Evolutionary conservation across 345 rosid species (phyloP), one percentile per base, ranked within the genome.

Genomic region (Eucalyptus viminalis): DNA sequence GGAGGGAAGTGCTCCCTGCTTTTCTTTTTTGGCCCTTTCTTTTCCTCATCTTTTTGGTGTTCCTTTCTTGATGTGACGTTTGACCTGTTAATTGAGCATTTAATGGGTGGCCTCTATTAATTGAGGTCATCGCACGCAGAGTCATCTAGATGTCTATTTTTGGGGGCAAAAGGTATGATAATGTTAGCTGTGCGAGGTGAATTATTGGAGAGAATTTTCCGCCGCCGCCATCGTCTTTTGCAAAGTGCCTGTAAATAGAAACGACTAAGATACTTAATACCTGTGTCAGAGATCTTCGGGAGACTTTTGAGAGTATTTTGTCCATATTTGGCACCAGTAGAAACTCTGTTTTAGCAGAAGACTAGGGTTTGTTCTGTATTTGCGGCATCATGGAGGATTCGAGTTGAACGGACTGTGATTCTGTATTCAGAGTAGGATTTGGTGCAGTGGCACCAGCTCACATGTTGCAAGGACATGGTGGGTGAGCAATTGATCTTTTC

Each of bases 81-180:
- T 88, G 90, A 88, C 87, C 90, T 83, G 56, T 88, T 88, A 88
- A 83, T 88, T 67, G 80, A 56, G 87, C 80, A 83, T 88, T 88
- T 85, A 88, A 83, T 88, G 87, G 89, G 87, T 85, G 80, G 90
- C 62, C 89, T 65, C 65, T 88, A 81, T 67, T 88, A 45, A 86
- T 88, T 88, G 81, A 88, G 87, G 87, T 81, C 81, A 47, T 88
- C 90, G 50, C 87, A 85, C 90, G 87, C 80, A 85, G 90, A 62
- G 22, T 58, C 86, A 81, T 88, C 80, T 51, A 31, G 80, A 44
- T 83, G 40, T 85, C 49, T 58, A 45, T 80, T 53, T 72, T 5
- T 50, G 60, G 49, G 87, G 65, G 88, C 88, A 40, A 76, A 34
- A 51, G 44, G 88, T 37, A 11, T 86, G 88, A 49, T 34, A 58